Percentiles rank a stretch among this genome's conserved stretches.
These are phyloP conservation scores for Ministeria vibrans DNA, from an alignment of 78 protist species.

Conservation along the genomic window DNA sequence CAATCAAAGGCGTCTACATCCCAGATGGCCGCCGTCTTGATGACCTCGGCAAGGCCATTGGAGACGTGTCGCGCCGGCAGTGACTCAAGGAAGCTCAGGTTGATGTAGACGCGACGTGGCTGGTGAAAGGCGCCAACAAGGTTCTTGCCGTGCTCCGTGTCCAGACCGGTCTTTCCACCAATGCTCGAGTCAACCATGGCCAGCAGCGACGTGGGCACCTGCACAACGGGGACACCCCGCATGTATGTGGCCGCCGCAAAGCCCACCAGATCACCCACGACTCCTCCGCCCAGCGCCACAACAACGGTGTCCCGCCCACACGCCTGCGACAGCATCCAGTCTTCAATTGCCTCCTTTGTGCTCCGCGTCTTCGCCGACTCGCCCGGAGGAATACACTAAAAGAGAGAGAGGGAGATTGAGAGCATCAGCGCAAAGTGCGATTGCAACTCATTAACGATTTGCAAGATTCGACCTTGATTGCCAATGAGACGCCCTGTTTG, in stretches of 20 bases:
- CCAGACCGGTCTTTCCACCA: constrained; percentile 68
- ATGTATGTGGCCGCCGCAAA: constrained; percentile 66
- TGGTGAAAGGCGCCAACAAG: constrained; percentile 80
- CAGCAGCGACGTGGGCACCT: constrained; percentile 67
- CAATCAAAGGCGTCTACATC: constrained; percentile 26
- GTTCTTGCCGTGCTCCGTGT: constrained; percentile 69
- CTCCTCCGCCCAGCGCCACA: constrained; percentile 78
- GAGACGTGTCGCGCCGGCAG: constrained; percentile 48
- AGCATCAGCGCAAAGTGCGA: neutral
- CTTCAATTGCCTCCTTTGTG: constrained; percentile 46
- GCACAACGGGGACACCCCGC: constrained; percentile 63
- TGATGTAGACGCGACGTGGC: constrained; percentile 44
- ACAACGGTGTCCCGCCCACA: constrained; percentile 42
- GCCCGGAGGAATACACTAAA: constrained; percentile 25
- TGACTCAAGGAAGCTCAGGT: constrained; percentile 33
- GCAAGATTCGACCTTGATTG: neutral
- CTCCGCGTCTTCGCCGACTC: constrained; percentile 42
- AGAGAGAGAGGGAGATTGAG: neutral
- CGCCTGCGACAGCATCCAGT: constrained; percentile 41
- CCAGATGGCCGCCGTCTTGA: constrained; percentile 58
- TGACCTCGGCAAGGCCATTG: constrained; percentile 56
- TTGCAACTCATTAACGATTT: neutral
- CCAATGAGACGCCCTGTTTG: neutral
- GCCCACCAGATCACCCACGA: constrained; percentile 69
- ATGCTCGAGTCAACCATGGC: constrained; percentile 72